phyloP scores from a whole-genome alignment of 2,329 filamentous ascomycete genomes.

The Sporothrix protearum region DNA sequence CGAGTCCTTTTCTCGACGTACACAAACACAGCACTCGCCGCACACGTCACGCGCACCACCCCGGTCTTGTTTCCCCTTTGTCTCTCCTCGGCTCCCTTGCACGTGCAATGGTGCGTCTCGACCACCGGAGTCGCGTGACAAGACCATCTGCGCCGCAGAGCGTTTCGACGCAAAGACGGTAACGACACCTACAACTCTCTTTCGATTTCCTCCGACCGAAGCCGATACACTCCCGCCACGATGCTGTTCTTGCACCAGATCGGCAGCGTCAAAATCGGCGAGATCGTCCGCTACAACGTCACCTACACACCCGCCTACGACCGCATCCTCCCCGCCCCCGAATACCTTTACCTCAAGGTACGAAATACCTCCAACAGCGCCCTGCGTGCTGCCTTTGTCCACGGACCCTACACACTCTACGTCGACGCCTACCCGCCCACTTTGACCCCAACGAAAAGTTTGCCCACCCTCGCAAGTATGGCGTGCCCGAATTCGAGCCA shows the following conservation, averaged over 20 bases:
- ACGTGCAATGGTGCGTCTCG: slow-evolving; percentile 20
- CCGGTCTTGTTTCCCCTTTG: background rate
- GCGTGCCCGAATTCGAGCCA: slow-evolving; percentile 87
- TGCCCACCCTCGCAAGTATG: slow-evolving; percentile 64
- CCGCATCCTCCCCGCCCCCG: slow-evolving; percentile 81
- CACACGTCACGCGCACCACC: background rate
- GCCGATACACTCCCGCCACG: slow-evolving; percentile 25
- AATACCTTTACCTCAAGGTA: slow-evolving; percentile 77
- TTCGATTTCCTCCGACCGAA: no score
- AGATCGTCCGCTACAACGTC: slow-evolving; percentile 85
- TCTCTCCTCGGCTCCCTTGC: background rate
- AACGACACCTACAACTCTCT: background rate
- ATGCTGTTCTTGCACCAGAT: slow-evolving; percentile 93
- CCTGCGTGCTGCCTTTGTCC: slow-evolving; percentile 89
- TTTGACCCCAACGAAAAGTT: slow-evolving; percentile 82
- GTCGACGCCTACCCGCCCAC: slow-evolving; percentile 78
- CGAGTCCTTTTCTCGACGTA: background rate
- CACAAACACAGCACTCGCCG: background rate
- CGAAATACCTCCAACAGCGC: slow-evolving; percentile 90
- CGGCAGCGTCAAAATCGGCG: slow-evolving; percentile 88
- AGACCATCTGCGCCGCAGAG: slow-evolving; percentile 12
- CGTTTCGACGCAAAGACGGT: slow-evolving; percentile 1
- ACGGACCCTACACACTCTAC: slow-evolving; percentile 89
- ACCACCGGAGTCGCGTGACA: slow-evolving; percentile 21
- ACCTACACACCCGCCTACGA: slow-evolving; percentile 89